Evolutionary conservation across 805 yeast species (phyloP), one percentile per base, ranked within the genome.

Genomic region (Priceomyces carsonii): DNA sequence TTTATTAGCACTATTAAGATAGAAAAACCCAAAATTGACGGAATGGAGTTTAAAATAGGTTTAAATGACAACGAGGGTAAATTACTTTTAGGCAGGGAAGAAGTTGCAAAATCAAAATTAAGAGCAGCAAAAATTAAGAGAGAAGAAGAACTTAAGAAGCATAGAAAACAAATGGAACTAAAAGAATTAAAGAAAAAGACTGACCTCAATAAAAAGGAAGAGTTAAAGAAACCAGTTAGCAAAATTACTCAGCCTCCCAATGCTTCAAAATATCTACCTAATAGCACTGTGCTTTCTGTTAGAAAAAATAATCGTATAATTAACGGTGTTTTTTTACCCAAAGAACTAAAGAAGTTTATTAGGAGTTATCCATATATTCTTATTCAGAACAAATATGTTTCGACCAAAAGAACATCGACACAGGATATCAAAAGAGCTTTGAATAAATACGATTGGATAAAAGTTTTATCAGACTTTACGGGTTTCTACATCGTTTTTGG

Each of bases 401-500:
- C 79, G 2, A 66, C 77, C 0, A 59, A 64, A 34, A 63, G 67
- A 34, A 67, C 80, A 1, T 62, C 70, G 10, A 63, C 79, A 2
- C 69, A 68, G 35, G 87, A 82, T 50, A 63, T 88, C 35, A 80
- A 84, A 47, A 68, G 73, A 18, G 66, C 70, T 19, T 61, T 87
- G 20, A 71, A 71, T 26, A 73, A 70, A 31, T 82, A 82, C 50
- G 76, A 74, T 36, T 83, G 88, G 80, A 74, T 79, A 0, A 66
- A 85, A 36, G 77, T 87, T 2, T 53, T 83, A 32, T 69, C 78
- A 3, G 90, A 84, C 44, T 57, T 56, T 29, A 55, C 71, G 1
- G 96, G 96, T 0, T 82, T 82, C 46, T 87, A 74, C 47, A 66
- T 87, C 24, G 80, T 85, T 1, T 88, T 88, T 58, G 79, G 79